phyloP scores from a whole-genome alignment of 352 stramenopile species.

The Pythium pyrilobum region DNA sequence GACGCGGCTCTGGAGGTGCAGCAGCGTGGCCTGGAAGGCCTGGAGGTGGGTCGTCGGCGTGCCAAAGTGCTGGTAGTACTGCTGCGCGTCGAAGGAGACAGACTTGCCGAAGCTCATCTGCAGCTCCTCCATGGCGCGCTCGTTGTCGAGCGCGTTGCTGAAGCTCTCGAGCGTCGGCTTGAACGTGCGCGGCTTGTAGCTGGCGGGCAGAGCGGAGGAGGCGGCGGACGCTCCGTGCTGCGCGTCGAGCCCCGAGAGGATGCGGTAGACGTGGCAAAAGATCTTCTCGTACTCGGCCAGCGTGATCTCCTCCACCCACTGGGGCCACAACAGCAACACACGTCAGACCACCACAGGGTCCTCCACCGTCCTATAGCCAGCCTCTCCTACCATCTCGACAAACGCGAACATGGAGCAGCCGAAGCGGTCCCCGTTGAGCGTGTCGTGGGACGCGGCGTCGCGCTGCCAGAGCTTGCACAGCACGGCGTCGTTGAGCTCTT shows the following conservation, averaged over 20 bases:
- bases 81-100: conserved; percentile 30
- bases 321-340: neutral
- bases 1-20: conserved; percentile 19
- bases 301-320: conserved; percentile 39
- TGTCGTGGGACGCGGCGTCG: conserved; percentile 25
- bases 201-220: neutral
- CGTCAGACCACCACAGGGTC: neutral
- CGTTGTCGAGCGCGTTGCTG: conserved; percentile 23
- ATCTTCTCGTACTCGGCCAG: conserved; percentile 32
- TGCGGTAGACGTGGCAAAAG: conserved; percentile 25
- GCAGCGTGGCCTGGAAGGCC: conserved; percentile 16
- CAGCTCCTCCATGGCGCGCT: conserved; percentile 26
- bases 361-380: neutral
- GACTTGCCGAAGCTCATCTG: conserved; percentile 37
- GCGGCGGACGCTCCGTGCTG: neutral
- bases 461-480: conserved; percentile 45
- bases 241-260: conserved; percentile 14
- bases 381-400: conserved; percentile 36
- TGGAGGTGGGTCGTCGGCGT: conserved; percentile 17
- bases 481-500: conserved; percentile 40
- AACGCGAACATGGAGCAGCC: conserved; percentile 58
- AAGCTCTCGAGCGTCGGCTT: conserved; percentile 34
- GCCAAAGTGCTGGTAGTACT: conserved; percentile 29
- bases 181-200: conserved; percentile 11
- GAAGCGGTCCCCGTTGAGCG: conserved; percentile 48